A percentile compares a stretch with the other conserved stretches of the same genome.
These are phyloP conservation scores for Pythium oligandrum DNA, from an alignment of 352 stramenopile genomes.

Conservation along the genomic window DNA sequence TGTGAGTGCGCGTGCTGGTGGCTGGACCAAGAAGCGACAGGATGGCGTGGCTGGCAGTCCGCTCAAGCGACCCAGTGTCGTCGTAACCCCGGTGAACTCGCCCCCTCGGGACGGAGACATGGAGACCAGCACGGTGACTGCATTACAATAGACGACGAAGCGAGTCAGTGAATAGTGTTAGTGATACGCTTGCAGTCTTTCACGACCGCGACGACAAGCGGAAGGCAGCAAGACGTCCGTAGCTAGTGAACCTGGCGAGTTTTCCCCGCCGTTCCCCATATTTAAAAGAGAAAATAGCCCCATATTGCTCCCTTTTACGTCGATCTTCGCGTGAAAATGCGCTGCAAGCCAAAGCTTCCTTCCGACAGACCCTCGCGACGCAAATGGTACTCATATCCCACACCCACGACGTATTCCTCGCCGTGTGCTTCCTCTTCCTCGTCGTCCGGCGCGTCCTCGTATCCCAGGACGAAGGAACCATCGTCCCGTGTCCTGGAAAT, in stretches of 20 bases:
- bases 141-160: neutral
- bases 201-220: no score
- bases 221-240: no score
- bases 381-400: neutral
- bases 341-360: neutral
- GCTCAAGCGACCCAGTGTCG: neutral
- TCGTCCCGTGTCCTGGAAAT: conserved; percentile 15
- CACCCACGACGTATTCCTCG: neutral
- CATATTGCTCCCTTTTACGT: no score
- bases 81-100: no score
- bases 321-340: no score
- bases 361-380: neutral
- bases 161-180: neutral
- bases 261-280: no score
- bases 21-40: conserved; percentile 56
- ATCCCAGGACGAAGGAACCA: conserved; percentile 19
- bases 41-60: conserved; percentile 13
- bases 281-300: no score
- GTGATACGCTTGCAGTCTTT: no score
- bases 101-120: no score
- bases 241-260: no score
- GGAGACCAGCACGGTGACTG: neutral
- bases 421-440: conserved; percentile 3
- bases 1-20: conserved; percentile 31
- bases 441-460: conserved; percentile 10